Percentiles rank a stretch among this genome's conserved stretches.
Conservation (phyloP, 768 basidiomycete species). For the Chalciporus pseudorubinellus region DNA sequence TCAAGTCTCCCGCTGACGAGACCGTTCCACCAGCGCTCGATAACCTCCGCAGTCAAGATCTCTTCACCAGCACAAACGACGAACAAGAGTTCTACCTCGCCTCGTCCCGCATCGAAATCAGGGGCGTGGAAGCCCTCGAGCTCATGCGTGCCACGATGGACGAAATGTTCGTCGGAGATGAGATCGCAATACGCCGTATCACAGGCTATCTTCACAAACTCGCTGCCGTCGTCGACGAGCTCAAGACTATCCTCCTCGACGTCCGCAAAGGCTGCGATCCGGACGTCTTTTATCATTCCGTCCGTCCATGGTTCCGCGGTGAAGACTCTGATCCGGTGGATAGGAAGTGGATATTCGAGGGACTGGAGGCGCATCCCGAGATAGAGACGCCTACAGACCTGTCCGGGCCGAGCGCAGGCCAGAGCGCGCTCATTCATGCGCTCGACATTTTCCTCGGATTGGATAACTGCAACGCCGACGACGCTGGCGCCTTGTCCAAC, state of each 20-base stretch:
- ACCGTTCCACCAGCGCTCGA: slow-evolving; percentile 41
- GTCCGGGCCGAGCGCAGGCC: slow-evolving; percentile 80
- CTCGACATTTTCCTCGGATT: slow-evolving; percentile 73
- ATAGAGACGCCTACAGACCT: slow-evolving; percentile 50
- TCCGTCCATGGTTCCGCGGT: slow-evolving; percentile 83
- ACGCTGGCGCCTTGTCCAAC: slow-evolving; percentile 4
- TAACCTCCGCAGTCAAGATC: slow-evolving; percentile 61
- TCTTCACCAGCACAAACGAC: slow-evolving; percentile 76
- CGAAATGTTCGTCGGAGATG: slow-evolving; percentile 79
- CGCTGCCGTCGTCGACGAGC: slow-evolving; percentile 58
- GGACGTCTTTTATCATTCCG: slow-evolving; percentile 62
- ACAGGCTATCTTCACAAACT: slow-evolving; percentile 65
- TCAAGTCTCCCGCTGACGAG: slow-evolving; percentile 26
- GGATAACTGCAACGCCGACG: slow-evolving; percentile 40
- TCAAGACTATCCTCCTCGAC: slow-evolving; percentile 56
- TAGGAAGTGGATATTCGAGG: slow-evolving; percentile 59
- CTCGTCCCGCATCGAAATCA: slow-evolving; percentile 83
- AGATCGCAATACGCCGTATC: slow-evolving; percentile 59
- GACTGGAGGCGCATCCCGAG: slow-evolving; percentile 46
- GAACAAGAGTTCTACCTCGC: slow-evolving; percentile 88
- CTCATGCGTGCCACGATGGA: slow-evolving; percentile 86
- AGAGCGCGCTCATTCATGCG: slow-evolving; percentile 74
- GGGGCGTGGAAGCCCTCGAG: slow-evolving; percentile 79
- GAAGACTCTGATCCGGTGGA: slow-evolving; percentile 49
- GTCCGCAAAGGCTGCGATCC: slow-evolving; percentile 75